phyloP scores from a whole-genome alignment of 805 yeast genomes.

The Starmerella riodocensis region DNA sequence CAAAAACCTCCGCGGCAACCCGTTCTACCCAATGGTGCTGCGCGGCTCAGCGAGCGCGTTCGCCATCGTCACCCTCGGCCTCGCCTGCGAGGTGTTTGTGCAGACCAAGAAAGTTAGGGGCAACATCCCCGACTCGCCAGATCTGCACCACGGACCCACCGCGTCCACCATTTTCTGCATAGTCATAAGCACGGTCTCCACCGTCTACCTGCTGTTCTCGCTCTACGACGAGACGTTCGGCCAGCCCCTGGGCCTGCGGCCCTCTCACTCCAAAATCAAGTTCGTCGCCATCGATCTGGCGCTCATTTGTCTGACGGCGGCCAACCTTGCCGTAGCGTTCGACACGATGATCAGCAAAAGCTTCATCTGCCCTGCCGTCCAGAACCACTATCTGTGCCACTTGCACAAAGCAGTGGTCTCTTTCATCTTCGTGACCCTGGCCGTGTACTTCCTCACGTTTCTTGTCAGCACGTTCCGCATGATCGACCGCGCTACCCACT shows the following conservation, averaged over 20 bases:
- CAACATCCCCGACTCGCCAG: slow-evolving; percentile 31
- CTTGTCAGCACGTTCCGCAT: slow-evolving; percentile 72
- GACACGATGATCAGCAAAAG: slow-evolving; percentile 40
- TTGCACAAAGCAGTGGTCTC: slow-evolving; percentile 69
- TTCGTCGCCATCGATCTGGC: slow-evolving; percentile 69
- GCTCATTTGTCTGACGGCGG: slow-evolving; percentile 78
- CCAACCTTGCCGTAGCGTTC: slow-evolving; percentile 75
- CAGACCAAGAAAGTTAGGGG: slow-evolving; percentile 23
- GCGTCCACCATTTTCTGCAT: slow-evolving; percentile 91
- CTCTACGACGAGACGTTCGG: slow-evolving; percentile 86
- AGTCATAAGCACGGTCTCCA: slow-evolving; percentile 65
- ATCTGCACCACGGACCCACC: slow-evolving; percentile 29
- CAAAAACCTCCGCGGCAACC: slow-evolving; percentile 50
- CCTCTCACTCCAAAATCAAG: slow-evolving; percentile 71
- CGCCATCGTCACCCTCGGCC: slow-evolving; percentile 53
- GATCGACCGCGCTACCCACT: slow-evolving; percentile 37
- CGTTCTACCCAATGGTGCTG: slow-evolving; percentile 67
- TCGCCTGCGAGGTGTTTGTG: slow-evolving; percentile 43
- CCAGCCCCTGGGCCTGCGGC: slow-evolving; percentile 79
- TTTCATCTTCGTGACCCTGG: slow-evolving; percentile 59
- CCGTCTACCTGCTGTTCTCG: slow-evolving; percentile 65
- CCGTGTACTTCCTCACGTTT: slow-evolving; percentile 76
- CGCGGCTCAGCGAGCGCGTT: slow-evolving; percentile 47
- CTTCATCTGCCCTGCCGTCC: slow-evolving; percentile 22
- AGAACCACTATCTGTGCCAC: slow-evolving; percentile 46